Conservation (phyloP, 345 rosid genomes). For the Citrus sp. region DNA sequence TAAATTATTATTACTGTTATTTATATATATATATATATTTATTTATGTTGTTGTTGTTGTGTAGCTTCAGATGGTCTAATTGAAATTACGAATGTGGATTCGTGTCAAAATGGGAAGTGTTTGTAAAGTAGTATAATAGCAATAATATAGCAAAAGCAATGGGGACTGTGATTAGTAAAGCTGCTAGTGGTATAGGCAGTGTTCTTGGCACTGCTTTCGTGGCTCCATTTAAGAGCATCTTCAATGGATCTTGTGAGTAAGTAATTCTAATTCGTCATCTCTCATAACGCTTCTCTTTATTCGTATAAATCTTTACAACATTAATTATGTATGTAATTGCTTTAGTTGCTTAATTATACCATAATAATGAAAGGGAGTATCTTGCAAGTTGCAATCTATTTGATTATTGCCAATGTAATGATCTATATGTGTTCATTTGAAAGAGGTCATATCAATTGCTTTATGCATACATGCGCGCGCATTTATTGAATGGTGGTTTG, state of each 20-base stretch:
- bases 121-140: neutral
- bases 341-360: neutral
- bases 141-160: neutral
- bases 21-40: neutral
- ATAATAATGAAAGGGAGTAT: neutral
- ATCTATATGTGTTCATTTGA: neutral
- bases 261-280: neutral
- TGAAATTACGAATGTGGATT: neutral
- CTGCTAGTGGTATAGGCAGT: conserved; percentile 49
- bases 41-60: neutral
- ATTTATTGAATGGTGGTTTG: neutral
- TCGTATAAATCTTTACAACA: neutral
- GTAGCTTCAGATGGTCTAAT: neutral
- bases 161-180: conserved; percentile 56
- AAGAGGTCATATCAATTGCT: neutral
- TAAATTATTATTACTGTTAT: neutral
- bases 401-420: neutral
- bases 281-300: neutral
- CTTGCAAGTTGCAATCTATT: neutral
- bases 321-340: too few relatives aligned
- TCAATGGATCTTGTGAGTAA: conserved; percentile 53
- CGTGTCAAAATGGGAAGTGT: neutral
- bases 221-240: conserved; percentile 60
- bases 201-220: conserved; percentile 48
- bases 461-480: too few relatives aligned